Evolutionary conservation across 108 stramenopile genomes (phyloP).

Genomic region (Cyclotella cryptica): DNA sequence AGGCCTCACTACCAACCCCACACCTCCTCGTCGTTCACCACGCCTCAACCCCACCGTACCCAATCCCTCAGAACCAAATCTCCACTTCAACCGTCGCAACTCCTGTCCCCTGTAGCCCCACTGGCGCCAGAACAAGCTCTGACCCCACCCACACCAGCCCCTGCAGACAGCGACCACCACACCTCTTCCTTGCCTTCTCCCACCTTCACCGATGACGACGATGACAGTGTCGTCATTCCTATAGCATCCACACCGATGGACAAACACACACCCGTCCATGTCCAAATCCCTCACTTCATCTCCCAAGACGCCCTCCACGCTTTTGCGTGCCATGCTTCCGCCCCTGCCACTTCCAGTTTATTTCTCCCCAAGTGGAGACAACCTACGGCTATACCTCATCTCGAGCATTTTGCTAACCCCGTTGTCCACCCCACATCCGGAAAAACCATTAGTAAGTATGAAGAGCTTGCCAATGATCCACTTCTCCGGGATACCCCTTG

Average conservation of each 20-base stretch:
- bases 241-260: too few species aligned
- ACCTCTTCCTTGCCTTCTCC: too few species aligned
- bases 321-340: neutral
- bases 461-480: constrained; percentile 6
- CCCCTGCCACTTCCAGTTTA: neutral
- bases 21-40: neutral
- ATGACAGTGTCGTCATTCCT: too few species aligned
- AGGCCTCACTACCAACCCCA: neutral
- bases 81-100: neutral
- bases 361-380: neutral
- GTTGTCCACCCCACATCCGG: neutral
- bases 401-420: constrained; percentile 4
- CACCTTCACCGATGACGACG: too few species aligned
- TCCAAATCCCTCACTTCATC: too few species aligned
- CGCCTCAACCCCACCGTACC: neutral
- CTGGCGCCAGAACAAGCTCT: too few species aligned
- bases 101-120: neutral
- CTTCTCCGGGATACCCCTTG: neutral
- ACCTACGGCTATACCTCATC: neutral
- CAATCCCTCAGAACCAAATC: neutral
- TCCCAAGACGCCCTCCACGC: too few species aligned
- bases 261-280: too few species aligned
- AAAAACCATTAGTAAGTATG: constrained; percentile 11
- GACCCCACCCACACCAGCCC: too few species aligned
- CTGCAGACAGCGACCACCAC: too few species aligned